Evolutionary conservation across 148 eudicot species (phyloP), one percentile per base, ranked within the genome.

Genomic region (Rhododendron griersonianum): DNA sequence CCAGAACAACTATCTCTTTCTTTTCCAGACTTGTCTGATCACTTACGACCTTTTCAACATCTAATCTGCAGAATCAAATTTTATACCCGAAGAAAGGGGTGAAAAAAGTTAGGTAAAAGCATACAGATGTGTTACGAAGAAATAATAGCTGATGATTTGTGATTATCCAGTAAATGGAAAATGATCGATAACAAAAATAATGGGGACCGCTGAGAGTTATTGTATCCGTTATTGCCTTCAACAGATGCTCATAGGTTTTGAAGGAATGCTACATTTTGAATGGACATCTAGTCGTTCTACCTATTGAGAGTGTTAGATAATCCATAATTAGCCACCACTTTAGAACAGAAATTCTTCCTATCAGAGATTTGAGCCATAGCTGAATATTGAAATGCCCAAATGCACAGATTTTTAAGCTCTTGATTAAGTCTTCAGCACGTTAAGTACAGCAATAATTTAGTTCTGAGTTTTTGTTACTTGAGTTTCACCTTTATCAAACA

Each of bases 11-110:
- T 23, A 95, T 90, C 92, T 94, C 97, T 88, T 93, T 92, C 77
- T 90, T 93, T 79, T 92, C 98, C 87, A 96, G 83, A 82, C 88
- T 92, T 11, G 88, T 89, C 87, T 96, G 99, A 76, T 95, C 93
- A 2, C 44, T 89, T 80, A 85, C 82, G 82, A 96, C 90, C 89
- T 89, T 93, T 79, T 95, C 93, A 15, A 96, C 86, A 57, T 91
- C 95, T 73, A 90, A 33, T 33, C 33, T 33, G 33, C 33, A 33
- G 33, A 33, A 33, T 33, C 33, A 33, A 33, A 33, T 33, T 33
- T 33, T 33, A 33, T 33, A 33, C 33, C 33, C 33, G 33, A 33
- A 33, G 33, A 33, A 33, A 33, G 33, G 33, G 33, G 33, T 33
- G 33, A 91, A 15, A 53, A 1, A 25, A 13, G 4, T 8, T 63